Conservation (phyloP, 768 basidiomycete species). For the Inosperma sp. region DNA sequence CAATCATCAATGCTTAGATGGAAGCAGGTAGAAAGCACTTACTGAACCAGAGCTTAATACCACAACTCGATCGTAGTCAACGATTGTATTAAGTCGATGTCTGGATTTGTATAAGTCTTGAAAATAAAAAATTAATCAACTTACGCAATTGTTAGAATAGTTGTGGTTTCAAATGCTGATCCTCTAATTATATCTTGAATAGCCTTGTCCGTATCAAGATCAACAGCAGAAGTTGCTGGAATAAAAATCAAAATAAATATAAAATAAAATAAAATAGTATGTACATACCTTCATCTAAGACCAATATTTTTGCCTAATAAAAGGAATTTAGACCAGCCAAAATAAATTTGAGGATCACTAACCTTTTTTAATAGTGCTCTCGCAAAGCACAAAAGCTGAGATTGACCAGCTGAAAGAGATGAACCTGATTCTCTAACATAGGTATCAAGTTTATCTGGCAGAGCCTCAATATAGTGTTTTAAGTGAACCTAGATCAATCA, state of each 20-base stretch:
- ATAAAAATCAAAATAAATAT: conserved; percentile 1
- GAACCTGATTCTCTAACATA: conserved; percentile 72
- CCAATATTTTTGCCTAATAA: conserved; percentile 71
- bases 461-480: conserved; percentile 60
- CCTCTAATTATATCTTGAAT: conserved; percentile 87
- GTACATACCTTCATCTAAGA: conserved; percentile 80
- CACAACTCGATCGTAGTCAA: conserved; percentile 74
- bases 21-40: conserved; percentile 14
- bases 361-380: conserved; percentile 77
- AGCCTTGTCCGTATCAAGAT: conserved; percentile 83
- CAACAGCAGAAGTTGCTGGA: conserved; percentile 84
- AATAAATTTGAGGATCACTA: not conserved
- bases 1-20: not conserved
- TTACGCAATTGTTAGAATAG: conserved; percentile 84
- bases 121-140: conserved; percentile 17
- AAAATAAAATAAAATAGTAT: no score
- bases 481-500: conserved; percentile 51
- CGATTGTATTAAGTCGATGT: conserved; percentile 79
- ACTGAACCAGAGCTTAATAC: conserved; percentile 78
- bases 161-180: conserved; percentile 68
- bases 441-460: conserved; percentile 68
- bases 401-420: conserved; percentile 80
- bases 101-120: conserved; percentile 30
- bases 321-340: not conserved
- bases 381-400: conserved; percentile 87